These are phyloP conservation scores for Phytophthora crassamura DNA, from an alignment of 352 stramenopile genomes.

Conservation along the genomic window DNA sequence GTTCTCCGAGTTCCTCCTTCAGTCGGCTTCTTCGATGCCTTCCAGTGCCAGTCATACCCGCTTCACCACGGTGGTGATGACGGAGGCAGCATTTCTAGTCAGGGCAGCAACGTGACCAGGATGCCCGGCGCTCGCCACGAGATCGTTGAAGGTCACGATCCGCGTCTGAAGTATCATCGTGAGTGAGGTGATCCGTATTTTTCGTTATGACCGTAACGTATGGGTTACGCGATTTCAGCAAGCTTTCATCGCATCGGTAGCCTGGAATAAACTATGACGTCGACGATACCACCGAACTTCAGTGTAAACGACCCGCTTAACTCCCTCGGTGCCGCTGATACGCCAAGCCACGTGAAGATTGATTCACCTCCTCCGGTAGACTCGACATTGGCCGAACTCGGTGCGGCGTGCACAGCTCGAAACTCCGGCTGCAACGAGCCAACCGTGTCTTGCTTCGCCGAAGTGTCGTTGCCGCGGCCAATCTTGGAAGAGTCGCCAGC, in stretches of 20 bases:
- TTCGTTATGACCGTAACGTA: slow-evolving; percentile 68
- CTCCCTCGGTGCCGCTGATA: slow-evolving; percentile 30
- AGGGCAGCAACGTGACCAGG: slow-evolving; percentile 57
- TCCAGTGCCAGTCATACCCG: slow-evolving; percentile 82
- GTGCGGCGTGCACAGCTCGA: slow-evolving; percentile 87
- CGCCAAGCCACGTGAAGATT: slow-evolving; percentile 80
- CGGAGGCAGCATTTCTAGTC: slow-evolving; percentile 59
- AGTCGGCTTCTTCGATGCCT: slow-evolving; percentile 86
- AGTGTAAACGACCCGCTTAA: slow-evolving; percentile 78
- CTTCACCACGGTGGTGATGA: slow-evolving; percentile 69
- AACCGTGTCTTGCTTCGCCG: slow-evolving; percentile 27
- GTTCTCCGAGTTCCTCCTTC: slow-evolving; percentile 87
- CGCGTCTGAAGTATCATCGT: slow-evolving; percentile 64
- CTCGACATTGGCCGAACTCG: slow-evolving; percentile 87
- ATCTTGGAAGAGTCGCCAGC: slow-evolving; percentile 79
- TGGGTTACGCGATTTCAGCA: slow-evolving; percentile 78
- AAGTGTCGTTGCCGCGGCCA: slow-evolving; percentile 37
- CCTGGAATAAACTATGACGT: slow-evolving; percentile 51
- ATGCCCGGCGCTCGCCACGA: slow-evolving; percentile 90
- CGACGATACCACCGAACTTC: slow-evolving; percentile 56
- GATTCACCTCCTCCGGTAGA: slow-evolving; percentile 92
- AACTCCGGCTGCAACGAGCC: slow-evolving; percentile 76
- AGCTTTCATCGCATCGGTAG: slow-evolving; percentile 56
- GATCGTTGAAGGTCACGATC: slow-evolving; percentile 93
- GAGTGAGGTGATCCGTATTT: slow-evolving; percentile 44